Conservation (phyloP, 2,329 filamentous ascomycete genomes). For the Exophiala dermatitidis region DNA sequence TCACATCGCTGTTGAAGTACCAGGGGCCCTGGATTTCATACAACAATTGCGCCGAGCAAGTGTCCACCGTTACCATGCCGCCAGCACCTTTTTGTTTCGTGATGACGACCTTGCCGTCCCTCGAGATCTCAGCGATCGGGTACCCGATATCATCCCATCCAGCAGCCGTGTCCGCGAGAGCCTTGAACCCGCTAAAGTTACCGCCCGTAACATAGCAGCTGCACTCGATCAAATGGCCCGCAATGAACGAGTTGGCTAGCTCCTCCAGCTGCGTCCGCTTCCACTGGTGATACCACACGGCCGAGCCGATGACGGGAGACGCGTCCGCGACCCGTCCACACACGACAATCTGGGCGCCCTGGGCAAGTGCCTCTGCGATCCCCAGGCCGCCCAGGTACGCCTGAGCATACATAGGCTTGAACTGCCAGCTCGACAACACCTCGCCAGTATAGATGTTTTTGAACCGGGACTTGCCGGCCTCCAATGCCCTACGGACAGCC, state of each 20-base stretch:
- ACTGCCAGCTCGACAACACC: constrained; percentile 33
- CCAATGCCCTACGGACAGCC: constrained; percentile 30
- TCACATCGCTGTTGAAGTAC: constrained; percentile 54
- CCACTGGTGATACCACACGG: constrained; percentile 41
- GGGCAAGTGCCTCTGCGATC: constrained; percentile 35
- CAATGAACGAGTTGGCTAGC: constrained; percentile 37
- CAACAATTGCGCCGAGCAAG: constrained; percentile 47
- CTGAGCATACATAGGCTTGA: constrained; percentile 32
- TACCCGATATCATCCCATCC: constrained; percentile 42
- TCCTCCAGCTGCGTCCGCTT: constrained; percentile 32
- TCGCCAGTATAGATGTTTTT: constrained; percentile 38
- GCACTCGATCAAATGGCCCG: constrained; percentile 37
- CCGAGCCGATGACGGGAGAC: constrained; percentile 38
- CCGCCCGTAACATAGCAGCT: constrained; percentile 40
- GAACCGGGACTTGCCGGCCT: constrained; percentile 33
- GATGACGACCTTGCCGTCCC: constrained; percentile 37
- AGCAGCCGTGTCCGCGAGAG: constrained; percentile 29
- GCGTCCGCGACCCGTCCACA: constrained; percentile 42
- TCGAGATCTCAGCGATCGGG: constrained; percentile 42
- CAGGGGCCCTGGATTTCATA: constrained; percentile 51
- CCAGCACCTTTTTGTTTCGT: constrained; percentile 39
- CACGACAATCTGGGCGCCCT: constrained; percentile 41
- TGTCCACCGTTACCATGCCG: constrained; percentile 43
- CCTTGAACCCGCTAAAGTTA: constrained; percentile 41
- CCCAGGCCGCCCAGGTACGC: constrained; percentile 36